A percentile compares a stretch with the other conserved stretches of the same genome.
Evolutionary conservation across 2,329 filamentous ascomycete genomes (phyloP).

Genomic region (Penicillium sp.): DNA sequence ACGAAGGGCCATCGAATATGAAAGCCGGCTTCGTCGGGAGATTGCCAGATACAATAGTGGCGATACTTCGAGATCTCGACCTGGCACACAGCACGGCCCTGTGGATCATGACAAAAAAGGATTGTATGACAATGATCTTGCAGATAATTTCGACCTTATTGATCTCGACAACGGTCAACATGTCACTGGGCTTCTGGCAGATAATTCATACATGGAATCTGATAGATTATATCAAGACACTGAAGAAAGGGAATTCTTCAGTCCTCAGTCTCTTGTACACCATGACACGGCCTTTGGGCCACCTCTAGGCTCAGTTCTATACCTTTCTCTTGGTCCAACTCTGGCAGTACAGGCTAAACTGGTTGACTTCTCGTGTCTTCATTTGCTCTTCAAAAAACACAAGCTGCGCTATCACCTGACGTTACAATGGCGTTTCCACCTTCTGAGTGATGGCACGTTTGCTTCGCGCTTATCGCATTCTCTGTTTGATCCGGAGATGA

Average conservation of each 20-base stretch:
- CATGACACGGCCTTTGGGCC: slow-evolving; percentile 29
- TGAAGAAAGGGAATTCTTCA: slow-evolving; percentile 20
- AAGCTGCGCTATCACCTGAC: slow-evolving; percentile 67
- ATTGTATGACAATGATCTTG: slow-evolving; percentile 4
- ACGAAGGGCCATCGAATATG: slow-evolving; percentile 49
- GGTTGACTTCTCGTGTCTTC: slow-evolving; percentile 72
- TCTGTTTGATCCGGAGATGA: slow-evolving; percentile 78
- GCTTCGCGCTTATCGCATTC: slow-evolving; percentile 74
- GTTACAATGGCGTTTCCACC: slow-evolving; percentile 73
- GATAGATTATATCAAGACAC: slow-evolving; percentile 29
- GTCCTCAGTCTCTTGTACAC: slow-evolving; percentile 15
- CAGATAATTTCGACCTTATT: slow-evolving; percentile 29
- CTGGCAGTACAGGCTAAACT: slow-evolving; percentile 70
- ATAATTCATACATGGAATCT: slow-evolving; percentile 21
- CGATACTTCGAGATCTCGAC: slow-evolving; percentile 23
- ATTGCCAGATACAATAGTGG: slow-evolving; percentile 35
- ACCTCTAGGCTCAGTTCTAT: slow-evolving; percentile 51
- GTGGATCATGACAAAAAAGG: neutral
- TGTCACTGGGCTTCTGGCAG: slow-evolving; percentile 22
- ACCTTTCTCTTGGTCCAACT: slow-evolving; percentile 70
- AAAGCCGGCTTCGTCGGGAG: slow-evolving; percentile 32
- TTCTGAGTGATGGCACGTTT: slow-evolving; percentile 82
- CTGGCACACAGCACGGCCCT: neutral
- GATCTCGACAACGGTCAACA: slow-evolving; percentile 30
- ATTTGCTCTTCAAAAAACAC: slow-evolving; percentile 71